Conservation (phyloP, 306 rosid species). For the Dalbergia cultrata region DNA sequence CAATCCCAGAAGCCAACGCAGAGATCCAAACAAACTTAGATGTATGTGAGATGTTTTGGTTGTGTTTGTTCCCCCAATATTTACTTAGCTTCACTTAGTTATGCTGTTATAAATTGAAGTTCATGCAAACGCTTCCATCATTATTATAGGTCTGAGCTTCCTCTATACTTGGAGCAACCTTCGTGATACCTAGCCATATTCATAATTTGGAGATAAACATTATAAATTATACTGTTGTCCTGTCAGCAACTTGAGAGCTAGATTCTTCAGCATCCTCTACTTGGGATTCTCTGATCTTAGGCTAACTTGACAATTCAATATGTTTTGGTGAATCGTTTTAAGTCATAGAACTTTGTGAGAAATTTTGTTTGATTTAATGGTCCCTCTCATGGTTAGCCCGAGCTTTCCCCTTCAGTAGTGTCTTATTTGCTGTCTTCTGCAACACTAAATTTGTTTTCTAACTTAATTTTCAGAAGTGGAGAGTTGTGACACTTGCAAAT, state of each 20-base stretch:
- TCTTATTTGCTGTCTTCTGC: conserved; percentile 23
- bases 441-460: conserved; percentile 44
- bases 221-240: not conserved
- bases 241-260: conserved; percentile 5
- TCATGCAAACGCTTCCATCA: conserved; percentile 33
- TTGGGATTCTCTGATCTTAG: conserved; percentile 43
- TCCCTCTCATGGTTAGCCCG: conserved; percentile 8
- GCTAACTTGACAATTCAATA: conserved; percentile 20
- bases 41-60: conserved; percentile 55
- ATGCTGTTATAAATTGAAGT: conserved; percentile 17
- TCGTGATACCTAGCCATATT: not conserved
- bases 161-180: conserved; percentile 8
- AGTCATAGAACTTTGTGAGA: conserved; percentile 14
- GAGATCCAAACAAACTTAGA: conserved; percentile 82
- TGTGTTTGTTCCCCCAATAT: conserved; percentile 6
- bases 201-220: not conserved
- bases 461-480: conserved; percentile 72
- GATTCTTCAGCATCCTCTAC: conserved; percentile 21
- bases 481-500: conserved; percentile 73
- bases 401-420: conserved; percentile 10
- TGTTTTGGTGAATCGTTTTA: not conserved
- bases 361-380: conserved; percentile 37
- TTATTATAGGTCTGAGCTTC: not conserved
- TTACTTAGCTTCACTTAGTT: not conserved
- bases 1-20: conserved; percentile 91